phyloP scores from a whole-genome alignment of 2,329 filamentous ascomycete genomes.

The Xylariaceae sp. region DNA sequence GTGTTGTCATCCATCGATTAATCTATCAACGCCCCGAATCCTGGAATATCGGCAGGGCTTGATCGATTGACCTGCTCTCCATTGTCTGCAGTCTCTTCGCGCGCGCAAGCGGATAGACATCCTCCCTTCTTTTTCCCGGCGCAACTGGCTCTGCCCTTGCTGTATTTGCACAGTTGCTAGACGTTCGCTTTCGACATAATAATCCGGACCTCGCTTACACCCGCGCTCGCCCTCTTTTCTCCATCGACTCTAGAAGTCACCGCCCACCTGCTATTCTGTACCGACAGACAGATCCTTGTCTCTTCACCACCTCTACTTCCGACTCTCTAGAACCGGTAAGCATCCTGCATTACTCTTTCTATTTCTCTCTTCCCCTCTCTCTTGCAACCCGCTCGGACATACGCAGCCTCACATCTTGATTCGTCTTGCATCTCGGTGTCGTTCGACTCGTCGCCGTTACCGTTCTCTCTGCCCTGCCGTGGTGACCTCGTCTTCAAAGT shows the following conservation, averaged over 20 bases:
- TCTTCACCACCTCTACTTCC: constrained; percentile 8
- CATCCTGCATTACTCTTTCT: neutral
- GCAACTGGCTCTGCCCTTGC: constrained; percentile 11
- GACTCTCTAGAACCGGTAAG: constrained; percentile 15
- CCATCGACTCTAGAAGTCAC: constrained; percentile 2
- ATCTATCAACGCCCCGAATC: constrained; percentile 18
- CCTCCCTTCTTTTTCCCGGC: constrained; percentile 1
- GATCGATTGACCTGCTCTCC: constrained; percentile 11
- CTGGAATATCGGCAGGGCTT: constrained; percentile 23
- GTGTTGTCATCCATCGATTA: constrained; percentile 18
- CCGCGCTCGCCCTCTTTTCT: constrained; percentile 4
- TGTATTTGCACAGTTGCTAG: constrained; percentile 2
- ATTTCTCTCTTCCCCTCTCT: neutral
- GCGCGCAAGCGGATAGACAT: neutral
- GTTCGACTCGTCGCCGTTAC: neutral
- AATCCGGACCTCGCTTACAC: constrained; percentile 11
- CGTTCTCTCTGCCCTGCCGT: neutral
- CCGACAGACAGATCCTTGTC: constrained; percentile 1
- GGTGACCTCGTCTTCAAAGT: constrained; percentile 16
- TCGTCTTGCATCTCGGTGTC: neutral
- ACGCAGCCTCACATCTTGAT: neutral
- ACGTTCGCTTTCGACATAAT: constrained; percentile 17
- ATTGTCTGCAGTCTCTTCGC: constrained; percentile 1
- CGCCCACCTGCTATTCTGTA: neutral
- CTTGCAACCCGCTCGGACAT: constrained; percentile 6